Evolutionary conservation across 192 early-diverging fungal species (phyloP).

Genomic region (Coemansia sp.): DNA sequence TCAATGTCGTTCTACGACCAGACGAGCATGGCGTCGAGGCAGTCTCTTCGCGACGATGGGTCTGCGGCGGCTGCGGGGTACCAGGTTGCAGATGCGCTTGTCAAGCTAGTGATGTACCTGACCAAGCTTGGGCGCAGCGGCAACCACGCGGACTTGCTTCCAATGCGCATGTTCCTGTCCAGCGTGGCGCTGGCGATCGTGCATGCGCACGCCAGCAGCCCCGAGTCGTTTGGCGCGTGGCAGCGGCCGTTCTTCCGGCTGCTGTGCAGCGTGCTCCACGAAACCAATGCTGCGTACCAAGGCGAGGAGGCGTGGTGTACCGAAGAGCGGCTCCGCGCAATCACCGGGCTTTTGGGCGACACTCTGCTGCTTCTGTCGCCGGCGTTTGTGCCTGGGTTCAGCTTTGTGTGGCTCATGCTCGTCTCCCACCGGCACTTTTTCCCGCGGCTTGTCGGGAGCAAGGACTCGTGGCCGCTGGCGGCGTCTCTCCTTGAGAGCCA

Average conservation of each 20-base stretch:
- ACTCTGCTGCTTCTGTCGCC: constrained; percentile 87
- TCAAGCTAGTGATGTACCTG: constrained; percentile 81
- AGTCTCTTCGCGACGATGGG: constrained; percentile 13
- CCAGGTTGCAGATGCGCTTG: constrained; percentile 92
- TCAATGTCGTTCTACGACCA: constrained; percentile 78
- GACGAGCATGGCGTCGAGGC: constrained; percentile 35
- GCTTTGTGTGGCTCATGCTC: constrained; percentile 92
- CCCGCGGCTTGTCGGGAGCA: constrained; percentile 78
- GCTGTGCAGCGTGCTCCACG: constrained; percentile 80
- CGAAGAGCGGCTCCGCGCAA: constrained; percentile 12
- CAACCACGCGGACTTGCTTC: constrained; percentile 58
- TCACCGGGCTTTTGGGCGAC: constrained; percentile 35
- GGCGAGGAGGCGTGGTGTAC: constrained; percentile 40
- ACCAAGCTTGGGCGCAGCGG: constrained; percentile 71
- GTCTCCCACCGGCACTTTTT: constrained; percentile 93
- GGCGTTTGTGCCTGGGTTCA: constrained; percentile 86
- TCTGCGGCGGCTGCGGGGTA: constrained; percentile 55
- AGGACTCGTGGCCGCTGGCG: constrained; percentile 85
- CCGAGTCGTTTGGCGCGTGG: constrained; percentile 70
- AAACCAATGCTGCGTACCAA: constrained; percentile 59
- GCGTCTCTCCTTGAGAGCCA: constrained; percentile 81
- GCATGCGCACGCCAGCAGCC: constrained; percentile 79
- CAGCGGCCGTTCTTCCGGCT: constrained; percentile 91
- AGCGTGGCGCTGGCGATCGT: constrained; percentile 86
- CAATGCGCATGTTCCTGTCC: constrained; percentile 82